Evolutionary conservation across 495 filamentous ascomycete species (phyloP).

Genomic region (Hypoxylon trugodes): DNA sequence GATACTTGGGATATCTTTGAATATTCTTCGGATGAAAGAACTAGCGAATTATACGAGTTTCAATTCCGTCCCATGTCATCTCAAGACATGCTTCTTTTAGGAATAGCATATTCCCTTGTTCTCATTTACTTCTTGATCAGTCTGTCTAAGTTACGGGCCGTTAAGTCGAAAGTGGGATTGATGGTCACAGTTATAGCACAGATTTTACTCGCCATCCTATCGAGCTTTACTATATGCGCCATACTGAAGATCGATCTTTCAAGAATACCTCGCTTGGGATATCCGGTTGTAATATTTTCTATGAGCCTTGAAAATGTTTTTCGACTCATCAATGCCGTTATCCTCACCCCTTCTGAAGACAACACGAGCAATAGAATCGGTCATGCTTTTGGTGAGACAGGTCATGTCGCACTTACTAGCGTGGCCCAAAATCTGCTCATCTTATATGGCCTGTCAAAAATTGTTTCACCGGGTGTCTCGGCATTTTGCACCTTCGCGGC

Average conservation of each 20-base stretch:
- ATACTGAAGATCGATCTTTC: slow-evolving; percentile 69
- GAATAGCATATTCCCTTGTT: slow-evolving; percentile 66
- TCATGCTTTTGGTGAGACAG: slow-evolving; percentile 72
- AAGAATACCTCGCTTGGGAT: slow-evolving; percentile 66
- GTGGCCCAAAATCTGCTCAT: slow-evolving; percentile 67
- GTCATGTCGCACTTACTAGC: slow-evolving; percentile 68
- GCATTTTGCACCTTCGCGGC: slow-evolving; percentile 76
- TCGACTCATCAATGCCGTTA: slow-evolving; percentile 74
- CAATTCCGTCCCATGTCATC: slow-evolving; percentile 72
- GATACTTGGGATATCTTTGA: slow-evolving; percentile 62
- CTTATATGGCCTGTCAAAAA: slow-evolving; percentile 61
- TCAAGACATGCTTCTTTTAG: slow-evolving; percentile 65
- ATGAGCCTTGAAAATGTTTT: slow-evolving; percentile 79
- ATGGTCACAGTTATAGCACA: slow-evolving; percentile 71
- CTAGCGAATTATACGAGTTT: slow-evolving; percentile 73
- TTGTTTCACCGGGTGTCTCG: slow-evolving; percentile 68
- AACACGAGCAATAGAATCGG: slow-evolving; percentile 67
- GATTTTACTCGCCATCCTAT: slow-evolving; percentile 70
- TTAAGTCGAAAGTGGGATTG: slow-evolving; percentile 73
- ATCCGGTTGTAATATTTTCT: slow-evolving; percentile 73
- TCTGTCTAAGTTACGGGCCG: slow-evolving; percentile 67
- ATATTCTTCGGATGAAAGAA: slow-evolving; percentile 64
- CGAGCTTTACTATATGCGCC: slow-evolving; percentile 70
- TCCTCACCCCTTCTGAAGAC: slow-evolving; percentile 68
- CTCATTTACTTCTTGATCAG: slow-evolving; percentile 65